phyloP scores from a whole-genome alignment of 306 rosid species.

The Quercus robur region DNA sequence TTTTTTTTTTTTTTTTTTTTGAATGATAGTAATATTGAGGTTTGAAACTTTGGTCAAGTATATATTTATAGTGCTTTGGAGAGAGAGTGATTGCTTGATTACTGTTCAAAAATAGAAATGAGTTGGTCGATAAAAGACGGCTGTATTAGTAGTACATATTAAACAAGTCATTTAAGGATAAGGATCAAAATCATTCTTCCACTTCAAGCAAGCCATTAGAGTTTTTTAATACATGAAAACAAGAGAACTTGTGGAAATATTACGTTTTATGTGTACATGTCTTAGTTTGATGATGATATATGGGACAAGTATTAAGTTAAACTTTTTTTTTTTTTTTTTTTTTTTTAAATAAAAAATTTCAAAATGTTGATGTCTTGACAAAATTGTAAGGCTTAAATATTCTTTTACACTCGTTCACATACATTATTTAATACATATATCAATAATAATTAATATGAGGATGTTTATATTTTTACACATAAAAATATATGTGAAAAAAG shows the following conservation, averaged over 20 bases:
- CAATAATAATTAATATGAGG: too few species aligned
- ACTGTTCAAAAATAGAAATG: constrained; percentile 18
- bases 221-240: not conserved
- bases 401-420: too few species aligned
- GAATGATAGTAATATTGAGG: not conserved
- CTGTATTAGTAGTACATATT: not conserved
- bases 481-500: not conserved
- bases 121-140: constrained; percentile 7
- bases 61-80: constrained; percentile 5
- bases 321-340: not conserved
- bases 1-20: too few species aligned
- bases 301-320: not conserved
- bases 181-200: not conserved
- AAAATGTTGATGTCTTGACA: not conserved
- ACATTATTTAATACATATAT: too few species aligned
- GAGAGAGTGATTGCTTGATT: not conserved
- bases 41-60: constrained; percentile 12
- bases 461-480: too few species aligned
- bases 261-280: not conserved
- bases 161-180: not conserved
- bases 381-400: not conserved
- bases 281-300: not conserved
- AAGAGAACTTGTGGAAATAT: not conserved
- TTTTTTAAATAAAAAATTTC: not conserved
- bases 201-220: not conserved